These are phyloP conservation scores for Myotisia sp. DNA, from an alignment of 2,329 filamentous ascomycete genomes.

Conservation along the genomic window DNA sequence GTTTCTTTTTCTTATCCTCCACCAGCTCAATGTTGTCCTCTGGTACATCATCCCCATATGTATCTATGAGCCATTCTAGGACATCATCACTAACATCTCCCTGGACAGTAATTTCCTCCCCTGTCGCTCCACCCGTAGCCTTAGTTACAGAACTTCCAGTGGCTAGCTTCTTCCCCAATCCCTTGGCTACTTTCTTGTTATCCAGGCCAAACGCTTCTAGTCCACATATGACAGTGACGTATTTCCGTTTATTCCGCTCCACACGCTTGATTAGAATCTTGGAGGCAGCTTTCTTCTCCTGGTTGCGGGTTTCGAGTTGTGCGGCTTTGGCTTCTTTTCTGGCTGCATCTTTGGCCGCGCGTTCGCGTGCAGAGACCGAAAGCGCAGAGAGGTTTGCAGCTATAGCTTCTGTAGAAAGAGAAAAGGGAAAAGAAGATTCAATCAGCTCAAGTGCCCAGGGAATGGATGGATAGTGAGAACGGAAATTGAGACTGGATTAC, in stretches of 20 bases:
- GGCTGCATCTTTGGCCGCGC: constrained; percentile 85
- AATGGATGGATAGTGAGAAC: background rate
- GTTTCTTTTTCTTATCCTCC: constrained; percentile 94
- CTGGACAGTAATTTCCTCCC: constrained; percentile 92
- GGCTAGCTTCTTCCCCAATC: constrained; percentile 96
- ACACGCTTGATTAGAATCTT: constrained; percentile 89
- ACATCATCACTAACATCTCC: constrained; percentile 94
- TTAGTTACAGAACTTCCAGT: constrained; percentile 90
- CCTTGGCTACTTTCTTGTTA: constrained; percentile 90
- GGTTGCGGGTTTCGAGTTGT: constrained; percentile 67
- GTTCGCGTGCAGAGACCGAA: constrained; percentile 81
- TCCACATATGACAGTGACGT: constrained; percentile 80
- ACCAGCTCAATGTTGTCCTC: constrained; percentile 91
- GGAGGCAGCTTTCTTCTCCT: constrained; percentile 66
- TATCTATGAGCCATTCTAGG: constrained; percentile 75
- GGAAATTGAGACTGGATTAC: constrained; percentile 38
- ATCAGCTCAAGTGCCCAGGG: background rate
- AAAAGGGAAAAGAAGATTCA: too few species aligned
- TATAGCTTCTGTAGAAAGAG: constrained; percentile 49
- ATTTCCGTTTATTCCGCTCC: constrained; percentile 96
- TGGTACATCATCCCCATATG: constrained; percentile 78
- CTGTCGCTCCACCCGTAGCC: constrained; percentile 53
- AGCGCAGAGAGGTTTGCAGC: constrained; percentile 73
- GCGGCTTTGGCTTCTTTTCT: constrained; percentile 96
- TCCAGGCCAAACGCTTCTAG: constrained; percentile 84